Conservation (phyloP, 768 basidiomycete genomes). For the Harrya chromipes region DNA sequence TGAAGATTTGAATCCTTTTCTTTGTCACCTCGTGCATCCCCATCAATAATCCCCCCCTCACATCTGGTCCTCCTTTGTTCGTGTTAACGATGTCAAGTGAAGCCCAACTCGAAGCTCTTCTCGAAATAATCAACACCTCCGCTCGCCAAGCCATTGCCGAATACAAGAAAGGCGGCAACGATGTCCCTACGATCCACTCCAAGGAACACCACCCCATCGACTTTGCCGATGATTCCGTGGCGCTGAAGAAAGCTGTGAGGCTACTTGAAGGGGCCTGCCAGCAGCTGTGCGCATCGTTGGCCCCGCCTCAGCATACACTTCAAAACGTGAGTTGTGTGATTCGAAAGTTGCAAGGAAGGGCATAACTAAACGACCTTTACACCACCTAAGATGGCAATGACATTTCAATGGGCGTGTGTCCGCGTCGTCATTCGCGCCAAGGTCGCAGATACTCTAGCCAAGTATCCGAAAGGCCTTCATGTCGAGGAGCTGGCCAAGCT, state of each 20-base stretch:
- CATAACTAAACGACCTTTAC: not conserved
- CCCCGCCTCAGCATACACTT: conserved; percentile 27
- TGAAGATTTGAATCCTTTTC: no score
- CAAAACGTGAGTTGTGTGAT: conserved; percentile 17
- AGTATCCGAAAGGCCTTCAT: conserved; percentile 27
- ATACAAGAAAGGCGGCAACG: conserved; percentile 22
- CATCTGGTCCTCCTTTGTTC: not conserved
- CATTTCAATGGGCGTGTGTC: conserved; percentile 28
- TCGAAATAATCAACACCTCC: conserved; percentile 30
- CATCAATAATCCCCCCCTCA: no score
- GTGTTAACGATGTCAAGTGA: conserved; percentile 19
- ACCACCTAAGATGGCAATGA: conserved; percentile 11
- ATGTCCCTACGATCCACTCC: conserved; percentile 26
- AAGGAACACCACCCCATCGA: conserved; percentile 23
- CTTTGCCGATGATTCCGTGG: conserved; percentile 16
- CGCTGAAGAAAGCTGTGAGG: conserved; percentile 26
- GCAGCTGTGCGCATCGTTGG: conserved; percentile 25
- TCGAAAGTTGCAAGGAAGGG: not conserved
- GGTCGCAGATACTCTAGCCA: conserved; percentile 27
- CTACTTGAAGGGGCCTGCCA: conserved; percentile 27
- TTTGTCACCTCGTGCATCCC: no score
- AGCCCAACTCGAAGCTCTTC: conserved; percentile 29
- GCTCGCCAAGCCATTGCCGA: conserved; percentile 25
- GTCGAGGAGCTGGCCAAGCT: conserved; percentile 24
- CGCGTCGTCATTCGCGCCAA: conserved; percentile 23